Conservation (phyloP, 2,329 filamentous ascomycete genomes). For the Ciborinia camelliae region DNA sequence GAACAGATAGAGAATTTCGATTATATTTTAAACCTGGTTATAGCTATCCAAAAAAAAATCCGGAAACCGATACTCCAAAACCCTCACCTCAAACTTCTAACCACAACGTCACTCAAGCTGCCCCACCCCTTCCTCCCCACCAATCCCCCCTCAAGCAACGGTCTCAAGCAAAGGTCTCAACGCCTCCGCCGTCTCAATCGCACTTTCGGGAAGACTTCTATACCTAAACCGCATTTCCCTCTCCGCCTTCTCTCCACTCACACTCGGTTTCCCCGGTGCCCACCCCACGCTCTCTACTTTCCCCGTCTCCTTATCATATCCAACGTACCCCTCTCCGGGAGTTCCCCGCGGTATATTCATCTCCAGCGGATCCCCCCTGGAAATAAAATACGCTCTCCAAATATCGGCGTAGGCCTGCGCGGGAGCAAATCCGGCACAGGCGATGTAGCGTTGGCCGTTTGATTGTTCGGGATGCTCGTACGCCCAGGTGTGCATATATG, state of each 20-base stretch:
- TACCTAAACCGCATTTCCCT: conserved; percentile 34
- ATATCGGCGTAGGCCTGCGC: conserved; percentile 44
- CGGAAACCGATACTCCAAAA: no score
- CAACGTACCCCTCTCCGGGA: conserved; percentile 42
- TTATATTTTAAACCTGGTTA: no score
- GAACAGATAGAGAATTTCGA: no score
- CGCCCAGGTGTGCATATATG: conserved; percentile 40
- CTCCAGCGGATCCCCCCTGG: conserved; percentile 27
- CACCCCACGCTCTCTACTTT: conserved; percentile 23
- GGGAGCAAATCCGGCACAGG: conserved; percentile 35
- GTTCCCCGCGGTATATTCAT: conserved; percentile 40
- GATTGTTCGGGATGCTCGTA: conserved; percentile 39
- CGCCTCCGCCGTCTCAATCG: conserved; percentile 40
- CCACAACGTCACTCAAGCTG: no score
- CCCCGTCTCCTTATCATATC: conserved; percentile 29
- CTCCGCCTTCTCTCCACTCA: conserved; percentile 35
- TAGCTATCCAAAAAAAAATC: no score
- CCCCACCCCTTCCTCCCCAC: neutral
- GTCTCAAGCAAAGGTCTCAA: conserved; percentile 33
- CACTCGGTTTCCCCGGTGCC: conserved; percentile 24
- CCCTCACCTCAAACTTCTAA: neutral
- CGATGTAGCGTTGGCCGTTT: conserved; percentile 44
- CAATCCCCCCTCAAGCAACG: conserved; percentile 8
- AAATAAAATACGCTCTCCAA: conserved; percentile 40
- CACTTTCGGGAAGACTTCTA: conserved; percentile 31